Evolutionary conservation across 768 basidiomycete species (phyloP), one percentile per base, ranked within the genome.

Genomic region (Sporobolomyces roseus): DNA sequence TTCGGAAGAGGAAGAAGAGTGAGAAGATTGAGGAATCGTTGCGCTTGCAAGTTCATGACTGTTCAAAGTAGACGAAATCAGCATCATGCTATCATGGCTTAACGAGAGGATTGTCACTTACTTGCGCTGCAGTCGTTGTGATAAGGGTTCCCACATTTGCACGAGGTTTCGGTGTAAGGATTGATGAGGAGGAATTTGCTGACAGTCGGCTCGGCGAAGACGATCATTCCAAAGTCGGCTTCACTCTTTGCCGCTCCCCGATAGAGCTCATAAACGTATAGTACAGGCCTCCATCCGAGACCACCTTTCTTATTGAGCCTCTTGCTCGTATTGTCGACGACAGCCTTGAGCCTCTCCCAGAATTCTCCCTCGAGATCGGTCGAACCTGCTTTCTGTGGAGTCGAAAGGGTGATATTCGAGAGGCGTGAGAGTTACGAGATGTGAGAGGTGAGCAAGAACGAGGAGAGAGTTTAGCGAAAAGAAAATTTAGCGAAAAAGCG

Each of bases 101-200:
- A 41, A 41, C 9, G 38, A 17, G 38, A 17, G n/a, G n/a, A n/a
- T n/a, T n/a, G n/a, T n/a, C 9, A 41, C 38, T 41, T 41, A 41
- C 38, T 41, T 9, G 38, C 38, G 13, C 25, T 13, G 19, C 19
- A 52, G 30, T 52, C 50, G 27, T 8, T 9, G 25, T 52, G 50
- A 27, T 52, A 52, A 12, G 50, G 30, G 25, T 52, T 52, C 4
- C 50, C 50, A 21, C 50, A 52, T 21, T 52, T 52, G 50, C 50
- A 52, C 6, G 50, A 21, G 13, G 25, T 6, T 4, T 6, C 30
- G 23, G 25, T 27, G 50, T 29, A 52, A 12, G 25, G 4, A 27
- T 52, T 52, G 6, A 52, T 21, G 7, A 52, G 25, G 6, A 52
- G 27, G 27, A 52, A 52, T 16, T 32, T 27, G 30, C 10, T 30